Evolutionary conservation across 177 flowering plant genomes (phyloP).

Genomic region (Vitis hybrid): DNA sequence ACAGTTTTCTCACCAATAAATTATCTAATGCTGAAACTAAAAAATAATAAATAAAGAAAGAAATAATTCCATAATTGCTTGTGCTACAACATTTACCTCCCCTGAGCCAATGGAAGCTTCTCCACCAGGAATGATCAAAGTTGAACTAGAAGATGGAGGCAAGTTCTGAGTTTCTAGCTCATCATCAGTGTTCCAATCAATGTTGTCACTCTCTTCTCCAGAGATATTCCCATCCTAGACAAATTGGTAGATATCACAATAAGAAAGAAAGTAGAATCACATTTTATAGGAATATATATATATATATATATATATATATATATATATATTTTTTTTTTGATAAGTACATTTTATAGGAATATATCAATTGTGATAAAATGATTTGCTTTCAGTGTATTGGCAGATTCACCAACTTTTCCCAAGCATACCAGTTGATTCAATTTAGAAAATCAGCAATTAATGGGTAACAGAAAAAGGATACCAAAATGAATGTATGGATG

Average conservation of each 20-base stretch:
- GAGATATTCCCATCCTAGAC: constrained; percentile 35
- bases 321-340: too few relatives aligned
- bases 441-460: not conserved
- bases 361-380: not conserved
- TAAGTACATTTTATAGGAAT: too few relatives aligned
- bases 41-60: not conserved
- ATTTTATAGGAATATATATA: too few relatives aligned
- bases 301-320: too few relatives aligned
- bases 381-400: not conserved
- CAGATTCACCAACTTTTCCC: not conserved
- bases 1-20: too few relatives aligned
- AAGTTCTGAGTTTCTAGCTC: constrained; percentile 42
- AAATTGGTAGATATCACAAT: not conserved
- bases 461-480: not conserved
- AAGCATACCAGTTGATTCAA: not conserved
- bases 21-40: not conserved
- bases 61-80: not conserved
- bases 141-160: constrained; percentile 19
- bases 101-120: constrained; percentile 21
- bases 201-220: constrained; percentile 31
- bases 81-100: constrained; percentile 38
- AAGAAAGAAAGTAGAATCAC: not conserved
- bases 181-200: constrained; percentile 62
- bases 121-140: constrained; percentile 17
- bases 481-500: not conserved